These are phyloP conservation scores for Daldinia loculata DNA, from an alignment of 495 filamentous ascomycete species.

Conservation along the genomic window DNA sequence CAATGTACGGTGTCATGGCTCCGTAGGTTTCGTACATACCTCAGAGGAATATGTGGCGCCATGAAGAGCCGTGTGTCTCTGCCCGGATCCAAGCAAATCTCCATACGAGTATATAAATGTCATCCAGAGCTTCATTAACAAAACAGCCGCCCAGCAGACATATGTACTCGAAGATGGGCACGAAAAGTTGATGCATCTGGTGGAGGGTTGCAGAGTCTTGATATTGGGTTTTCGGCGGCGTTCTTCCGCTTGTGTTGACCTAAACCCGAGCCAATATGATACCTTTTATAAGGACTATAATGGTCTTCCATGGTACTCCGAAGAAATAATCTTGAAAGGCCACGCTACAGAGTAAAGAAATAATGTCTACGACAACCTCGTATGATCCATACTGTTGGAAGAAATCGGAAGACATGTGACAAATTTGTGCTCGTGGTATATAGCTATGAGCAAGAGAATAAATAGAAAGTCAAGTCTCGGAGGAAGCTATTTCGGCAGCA, in stretches of 20 bases:
- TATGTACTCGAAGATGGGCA: conserved; percentile 18
- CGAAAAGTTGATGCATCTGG: conserved; percentile 7
- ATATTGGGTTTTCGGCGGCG: not conserved
- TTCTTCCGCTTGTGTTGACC: not conserved
- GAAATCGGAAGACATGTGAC: conserved; percentile 15
- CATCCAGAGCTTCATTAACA: conserved; percentile 9
- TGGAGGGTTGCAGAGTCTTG: not conserved
- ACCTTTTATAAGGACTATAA: not conserved
- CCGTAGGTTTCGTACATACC: not conserved
- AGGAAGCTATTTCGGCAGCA: not conserved
- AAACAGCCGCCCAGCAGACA: conserved; percentile 18
- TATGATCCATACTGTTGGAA: conserved; percentile 8
- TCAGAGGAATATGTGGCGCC: conserved; percentile 27
- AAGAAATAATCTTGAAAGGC: not conserved
- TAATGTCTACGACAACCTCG: conserved; percentile 11
- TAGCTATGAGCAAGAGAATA: conserved; percentile 1
- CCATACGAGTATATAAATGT: conserved; percentile 34
- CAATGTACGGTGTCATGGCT: not conserved
- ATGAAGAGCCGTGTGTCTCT: conserved; percentile 7
- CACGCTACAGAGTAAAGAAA: not conserved
- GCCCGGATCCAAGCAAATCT: conserved; percentile 19
- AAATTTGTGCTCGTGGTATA: not conserved
- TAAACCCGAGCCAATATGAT: not conserved
- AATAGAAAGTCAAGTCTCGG: conserved; percentile 12
- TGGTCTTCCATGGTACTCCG: not conserved